Evolutionary conservation across 2,329 filamentous ascomycete genomes (phyloP), one percentile per base, ranked within the genome.

Genomic region (Ascochyta rabiei): DNA sequence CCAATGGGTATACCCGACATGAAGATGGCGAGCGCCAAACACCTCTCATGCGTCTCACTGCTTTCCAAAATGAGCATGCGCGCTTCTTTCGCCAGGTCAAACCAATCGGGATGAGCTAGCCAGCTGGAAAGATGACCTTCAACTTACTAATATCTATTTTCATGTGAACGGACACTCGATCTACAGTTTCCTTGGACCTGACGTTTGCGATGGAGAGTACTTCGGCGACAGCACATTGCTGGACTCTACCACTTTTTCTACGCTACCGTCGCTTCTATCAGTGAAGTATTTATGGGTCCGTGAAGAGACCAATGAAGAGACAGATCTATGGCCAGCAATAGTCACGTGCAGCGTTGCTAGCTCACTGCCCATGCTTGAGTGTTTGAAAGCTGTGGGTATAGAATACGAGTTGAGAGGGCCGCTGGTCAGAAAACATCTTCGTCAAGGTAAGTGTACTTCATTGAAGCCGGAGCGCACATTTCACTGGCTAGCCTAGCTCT

Each of bases 71-170:
- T 34, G 44, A 47, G 23, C 44, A 47, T 21, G 23, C 5, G 5
- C 31, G 44, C 24, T 47, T 47, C 23, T 47, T 47, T 13, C 33
- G 33, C 23, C 33, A 47, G 21, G 34, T 47, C 26, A 47, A 38
- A 16, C 9, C 33, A 37, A 24, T 47, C 30, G 31, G 31, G 44
- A 47, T 34, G 44, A 47, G 18, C 44, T 47, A 8, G 26, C 26
- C 24, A 47, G 44, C 15, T 47, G 44, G 44, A 13, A 38, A 16
- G 35, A 39, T n/a, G 18, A 47, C 18, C 44, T 47, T 9, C 26
- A 15, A 4, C 33, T 47, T 13, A 38, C 33, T 21, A 9, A 23
- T 8, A 28, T 47, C 10, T 4, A 38, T 5, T 28, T 47, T 19
- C 15, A 38, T 47, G 16, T 47, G 6, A 12, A 16, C 4, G 41